Percentiles rank a stretch among this genome's conserved stretches.
phyloP scores from a whole-genome alignment of 768 basidiomycete species.

The Psilocybe tampanensis region DNA sequence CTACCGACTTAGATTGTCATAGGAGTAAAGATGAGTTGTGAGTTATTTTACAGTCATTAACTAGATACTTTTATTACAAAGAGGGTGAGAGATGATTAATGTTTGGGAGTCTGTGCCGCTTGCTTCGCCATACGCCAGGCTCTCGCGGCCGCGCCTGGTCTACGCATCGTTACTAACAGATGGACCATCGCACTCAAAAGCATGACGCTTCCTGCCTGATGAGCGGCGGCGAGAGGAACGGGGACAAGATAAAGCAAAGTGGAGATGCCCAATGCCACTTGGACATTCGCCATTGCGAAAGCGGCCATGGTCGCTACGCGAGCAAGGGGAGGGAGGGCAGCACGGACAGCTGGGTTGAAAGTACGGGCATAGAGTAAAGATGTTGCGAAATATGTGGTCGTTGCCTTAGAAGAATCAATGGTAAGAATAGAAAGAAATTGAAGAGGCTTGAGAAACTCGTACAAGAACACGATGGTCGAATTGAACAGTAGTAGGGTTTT shows the following conservation, averaged over 20 bases:
- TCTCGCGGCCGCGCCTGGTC: slow-evolving; percentile 67
- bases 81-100: not conserved
- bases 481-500: slow-evolving; percentile 97
- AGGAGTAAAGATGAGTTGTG: slow-evolving; percentile 9
- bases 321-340: slow-evolving; percentile 65
- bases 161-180: slow-evolving; percentile 67
- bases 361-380: slow-evolving; percentile 64
- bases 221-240: slow-evolving; percentile 86
- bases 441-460: slow-evolving; percentile 30
- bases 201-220: slow-evolving; percentile 93
- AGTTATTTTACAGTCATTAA: not conserved
- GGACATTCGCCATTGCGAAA: slow-evolving; percentile 82
- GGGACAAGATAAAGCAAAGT: slow-evolving; percentile 94
- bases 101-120: not conserved
- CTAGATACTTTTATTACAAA: not conserved
- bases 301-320: slow-evolving; percentile 54
- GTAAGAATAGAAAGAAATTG: not conserved
- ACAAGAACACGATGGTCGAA: slow-evolving; percentile 95
- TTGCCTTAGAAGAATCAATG: slow-evolving; percentile 55
- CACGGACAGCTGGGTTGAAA: slow-evolving; percentile 56
- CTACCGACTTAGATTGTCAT: not conserved
- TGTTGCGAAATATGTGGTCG: slow-evolving; percentile 77
- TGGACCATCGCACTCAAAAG: slow-evolving; percentile 85
- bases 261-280: slow-evolving; percentile 65
- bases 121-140: slow-evolving; percentile 40